These are phyloP conservation scores for Coniochaeta ligniaria DNA, from an alignment of 2,329 filamentous ascomycete genomes.

Conservation along the genomic window DNA sequence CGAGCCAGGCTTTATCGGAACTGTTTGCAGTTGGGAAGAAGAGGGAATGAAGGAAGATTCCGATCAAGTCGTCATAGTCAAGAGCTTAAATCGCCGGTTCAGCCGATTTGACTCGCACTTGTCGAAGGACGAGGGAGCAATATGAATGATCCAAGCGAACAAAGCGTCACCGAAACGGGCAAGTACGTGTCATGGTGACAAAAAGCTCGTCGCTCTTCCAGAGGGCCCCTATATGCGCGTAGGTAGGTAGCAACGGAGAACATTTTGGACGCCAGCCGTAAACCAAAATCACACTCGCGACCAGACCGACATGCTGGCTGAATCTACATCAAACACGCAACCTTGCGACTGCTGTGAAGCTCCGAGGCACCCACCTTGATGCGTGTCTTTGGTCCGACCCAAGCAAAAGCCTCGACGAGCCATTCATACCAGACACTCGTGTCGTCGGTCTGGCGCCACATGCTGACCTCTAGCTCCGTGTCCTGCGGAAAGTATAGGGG, in stretches of 20 bases:
- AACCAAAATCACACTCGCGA: not conserved
- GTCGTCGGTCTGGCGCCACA: constrained; percentile 95
- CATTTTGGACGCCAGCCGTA: not conserved
- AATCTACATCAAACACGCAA: constrained; percentile 62
- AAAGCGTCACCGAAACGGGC: not conserved
- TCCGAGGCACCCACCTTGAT: constrained; percentile 61
- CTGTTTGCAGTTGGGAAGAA: not conserved
- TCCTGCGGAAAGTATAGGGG: constrained; percentile 81
- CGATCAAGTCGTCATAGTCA: not conserved
- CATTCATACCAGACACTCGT: constrained; percentile 98
- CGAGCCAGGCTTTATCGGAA: not conserved
- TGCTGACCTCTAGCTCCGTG: constrained; percentile 80
- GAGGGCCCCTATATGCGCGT: not conserved
- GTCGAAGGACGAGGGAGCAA: not conserved
- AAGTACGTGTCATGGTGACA: not conserved
- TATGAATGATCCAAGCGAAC: not conserved
- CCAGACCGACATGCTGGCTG: not conserved
- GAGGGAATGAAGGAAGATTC: not conserved
- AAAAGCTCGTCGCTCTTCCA: not conserved
- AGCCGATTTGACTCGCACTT: not conserved
- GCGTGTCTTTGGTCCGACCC: constrained; percentile 50
- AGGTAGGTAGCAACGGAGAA: not conserved
- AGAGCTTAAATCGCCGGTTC: not conserved
- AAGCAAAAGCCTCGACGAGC: constrained; percentile 79
- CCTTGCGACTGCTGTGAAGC: constrained; percentile 60